A percentile compares a stretch with the other conserved stretches of the same genome.
Conservation (phyloP, 805 yeast genomes). For the Candida palmyrensis region DNA sequence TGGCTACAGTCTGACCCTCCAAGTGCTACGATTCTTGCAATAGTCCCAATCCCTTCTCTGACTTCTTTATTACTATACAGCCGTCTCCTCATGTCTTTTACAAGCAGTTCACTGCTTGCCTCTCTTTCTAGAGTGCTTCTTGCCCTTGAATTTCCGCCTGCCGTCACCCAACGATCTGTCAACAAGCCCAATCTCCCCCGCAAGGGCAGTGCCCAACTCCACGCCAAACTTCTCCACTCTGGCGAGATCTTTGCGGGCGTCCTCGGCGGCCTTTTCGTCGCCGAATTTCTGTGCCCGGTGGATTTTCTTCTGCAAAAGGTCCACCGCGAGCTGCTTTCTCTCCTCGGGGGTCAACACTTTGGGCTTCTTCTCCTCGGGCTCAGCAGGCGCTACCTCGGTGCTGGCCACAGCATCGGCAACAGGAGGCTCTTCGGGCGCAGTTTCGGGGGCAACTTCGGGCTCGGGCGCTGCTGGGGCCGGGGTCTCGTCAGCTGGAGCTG, state of each 20-base stretch:
- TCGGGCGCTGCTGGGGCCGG: slow-evolving; percentile 5
- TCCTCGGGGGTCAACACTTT: slow-evolving; percentile 58
- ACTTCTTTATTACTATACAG: no score
- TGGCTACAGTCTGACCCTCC: neutral
- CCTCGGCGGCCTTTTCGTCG: slow-evolving; percentile 48
- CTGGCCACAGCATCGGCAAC: slow-evolving; percentile 8
- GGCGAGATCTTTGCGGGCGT: slow-evolving; percentile 55
- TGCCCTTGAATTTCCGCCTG: slow-evolving; percentile 10
- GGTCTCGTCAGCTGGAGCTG: slow-evolving; percentile 14
- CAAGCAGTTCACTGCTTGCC: slow-evolving; percentile 7
- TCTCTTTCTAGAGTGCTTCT: slow-evolving; percentile 12
- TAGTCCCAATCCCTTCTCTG: no score
- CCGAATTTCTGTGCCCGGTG: slow-evolving; percentile 78
- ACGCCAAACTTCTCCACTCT: slow-evolving; percentile 86
- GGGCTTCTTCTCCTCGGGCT: slow-evolving; percentile 27
- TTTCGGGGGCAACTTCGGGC: slow-evolving; percentile 11
- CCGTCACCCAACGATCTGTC: slow-evolving; percentile 25
- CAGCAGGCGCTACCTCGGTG: slow-evolving; percentile 11
- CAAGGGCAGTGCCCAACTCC: slow-evolving; percentile 59
- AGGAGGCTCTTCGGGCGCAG: slow-evolving; percentile 10
- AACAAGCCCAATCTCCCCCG: slow-evolving; percentile 59
- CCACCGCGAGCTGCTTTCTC: slow-evolving; percentile 62
- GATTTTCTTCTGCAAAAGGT: slow-evolving; percentile 60
- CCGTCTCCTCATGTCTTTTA: slow-evolving; percentile 1
- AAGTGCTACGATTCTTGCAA: neutral